Conservation (phyloP, 2,329 filamentous ascomycete genomes). For the Neoarthrinium moseri region DNA sequence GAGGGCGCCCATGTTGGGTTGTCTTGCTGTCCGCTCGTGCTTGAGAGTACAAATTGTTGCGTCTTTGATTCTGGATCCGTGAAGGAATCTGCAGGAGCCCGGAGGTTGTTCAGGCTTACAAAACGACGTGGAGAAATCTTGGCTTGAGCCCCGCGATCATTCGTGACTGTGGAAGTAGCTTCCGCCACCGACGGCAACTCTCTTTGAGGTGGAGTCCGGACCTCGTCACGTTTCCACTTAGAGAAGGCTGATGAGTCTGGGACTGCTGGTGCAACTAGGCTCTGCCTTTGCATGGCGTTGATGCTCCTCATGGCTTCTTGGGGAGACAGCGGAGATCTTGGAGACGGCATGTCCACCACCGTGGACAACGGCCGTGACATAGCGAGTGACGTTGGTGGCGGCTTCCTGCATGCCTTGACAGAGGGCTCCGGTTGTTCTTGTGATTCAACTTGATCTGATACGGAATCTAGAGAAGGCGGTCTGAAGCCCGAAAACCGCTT, state of each 20-base stretch:
- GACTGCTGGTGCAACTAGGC: not conserved
- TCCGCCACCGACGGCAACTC: slow-evolving; percentile 2
- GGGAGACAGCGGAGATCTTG: slow-evolving; percentile 26
- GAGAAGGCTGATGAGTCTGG: slow-evolving; percentile 9
- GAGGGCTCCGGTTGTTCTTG: slow-evolving; percentile 25
- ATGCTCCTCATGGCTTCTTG: slow-evolving; percentile 2
- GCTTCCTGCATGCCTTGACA: slow-evolving; percentile 28
- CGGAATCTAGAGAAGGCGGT: slow-evolving; percentile 16
- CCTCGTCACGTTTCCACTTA: slow-evolving; percentile 6
- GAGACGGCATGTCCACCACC: slow-evolving; percentile 53
- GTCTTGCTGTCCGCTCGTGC: not conserved
- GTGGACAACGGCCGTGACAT: slow-evolving; percentile 53
- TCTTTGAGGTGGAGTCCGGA: not conserved
- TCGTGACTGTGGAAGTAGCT: slow-evolving; percentile 1
- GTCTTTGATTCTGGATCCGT: not conserved
- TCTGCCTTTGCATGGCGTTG: not conserved
- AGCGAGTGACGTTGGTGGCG: slow-evolving; percentile 45
- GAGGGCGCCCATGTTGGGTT: slow-evolving; percentile 1
- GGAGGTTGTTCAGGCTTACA: slow-evolving; percentile 9
- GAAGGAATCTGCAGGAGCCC: not conserved
- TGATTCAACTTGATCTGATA: slow-evolving; percentile 17
- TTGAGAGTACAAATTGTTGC: slow-evolving; percentile 2
- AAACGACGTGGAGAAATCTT: slow-evolving; percentile 4
- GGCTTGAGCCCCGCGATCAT: not conserved
- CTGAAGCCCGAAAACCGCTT: slow-evolving; percentile 44